Conservation (phyloP, 352 stramenopile genomes). For the Thalassiosira mediterranea region DNA sequence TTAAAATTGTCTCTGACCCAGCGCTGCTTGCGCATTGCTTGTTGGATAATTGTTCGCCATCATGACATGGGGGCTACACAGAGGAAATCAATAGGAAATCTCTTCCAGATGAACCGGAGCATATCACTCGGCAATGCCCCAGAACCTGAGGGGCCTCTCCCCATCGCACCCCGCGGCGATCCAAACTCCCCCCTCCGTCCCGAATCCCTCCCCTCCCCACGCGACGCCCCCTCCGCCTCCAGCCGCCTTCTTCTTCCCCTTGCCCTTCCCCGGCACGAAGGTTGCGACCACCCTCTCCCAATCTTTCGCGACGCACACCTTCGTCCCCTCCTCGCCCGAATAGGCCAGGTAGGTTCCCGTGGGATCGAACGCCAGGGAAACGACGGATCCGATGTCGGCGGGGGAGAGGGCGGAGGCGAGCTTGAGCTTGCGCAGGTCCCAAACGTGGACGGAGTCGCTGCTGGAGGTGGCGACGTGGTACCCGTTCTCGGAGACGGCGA, state of each 20-base stretch:
- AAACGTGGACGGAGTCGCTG: constrained; percentile 85
- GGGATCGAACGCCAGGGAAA: constrained; percentile 64
- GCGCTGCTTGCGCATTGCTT: too few relatives aligned
- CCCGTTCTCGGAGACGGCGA: constrained; percentile 94
- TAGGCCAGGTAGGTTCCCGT: constrained; percentile 75
- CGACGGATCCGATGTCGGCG: constrained; percentile 17
- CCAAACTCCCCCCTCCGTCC: constrained; percentile 25
- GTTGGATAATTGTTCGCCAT: too few relatives aligned
- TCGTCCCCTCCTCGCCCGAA: constrained; percentile 46
- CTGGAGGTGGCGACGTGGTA: constrained; percentile 90
- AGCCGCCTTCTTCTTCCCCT: constrained; percentile 4
- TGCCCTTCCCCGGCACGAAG: constrained; percentile 28
- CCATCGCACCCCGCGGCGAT: constrained; percentile 47
- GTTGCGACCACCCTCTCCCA: constrained; percentile 63
- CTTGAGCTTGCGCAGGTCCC: constrained; percentile 90
- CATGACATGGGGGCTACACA: too few relatives aligned
- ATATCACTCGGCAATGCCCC: too few relatives aligned
- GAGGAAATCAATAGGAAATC: too few relatives aligned
- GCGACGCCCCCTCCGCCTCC: constrained; percentile 15
- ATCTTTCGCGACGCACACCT: constrained; percentile 75
- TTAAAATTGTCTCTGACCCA: too few relatives aligned
- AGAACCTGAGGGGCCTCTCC: constrained; percentile 55
- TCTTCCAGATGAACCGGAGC: too few relatives aligned
- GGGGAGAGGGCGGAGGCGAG: constrained; percentile 54
- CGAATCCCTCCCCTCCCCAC: constrained; percentile 22